These are phyloP conservation scores for Avena atlantica DNA, from an alignment of 176 grass and related monocot genomes.

Conservation along the genomic window DNA sequence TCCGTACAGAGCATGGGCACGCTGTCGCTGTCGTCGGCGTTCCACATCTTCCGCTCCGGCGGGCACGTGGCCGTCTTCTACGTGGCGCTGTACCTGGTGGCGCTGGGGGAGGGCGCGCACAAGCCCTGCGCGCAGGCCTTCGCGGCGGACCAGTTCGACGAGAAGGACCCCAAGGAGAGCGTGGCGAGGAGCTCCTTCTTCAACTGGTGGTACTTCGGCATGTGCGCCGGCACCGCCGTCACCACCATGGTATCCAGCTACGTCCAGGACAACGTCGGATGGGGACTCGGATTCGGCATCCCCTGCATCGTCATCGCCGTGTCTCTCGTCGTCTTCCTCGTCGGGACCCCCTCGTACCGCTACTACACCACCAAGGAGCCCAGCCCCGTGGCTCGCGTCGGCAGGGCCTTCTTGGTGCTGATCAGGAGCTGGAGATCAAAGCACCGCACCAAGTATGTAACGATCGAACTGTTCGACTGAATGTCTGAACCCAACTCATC, in stretches of 20 bases:
- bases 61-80: constrained; percentile 66
- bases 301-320: constrained; percentile 55
- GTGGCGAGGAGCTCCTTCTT: constrained; percentile 73
- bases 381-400: constrained; percentile 54
- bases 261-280: constrained; percentile 72
- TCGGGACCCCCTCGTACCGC: constrained; percentile 53
- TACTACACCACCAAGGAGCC: constrained; percentile 42
- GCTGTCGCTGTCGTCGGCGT: constrained; percentile 52
- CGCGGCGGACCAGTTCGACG: constrained; percentile 73
- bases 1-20: constrained; percentile 55
- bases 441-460: constrained; percentile 17
- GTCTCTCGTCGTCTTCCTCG: constrained; percentile 56
- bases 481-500: not conserved
- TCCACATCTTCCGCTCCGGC: constrained; percentile 22
- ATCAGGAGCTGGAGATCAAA: constrained; percentile 23
- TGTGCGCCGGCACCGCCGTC: constrained; percentile 54
- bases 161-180: constrained; percentile 48
- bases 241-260: constrained; percentile 59
- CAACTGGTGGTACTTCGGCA: constrained; percentile 87
- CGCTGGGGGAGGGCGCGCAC: constrained; percentile 64
- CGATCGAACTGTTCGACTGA: too few relatives aligned
- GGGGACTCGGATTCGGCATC: constrained; percentile 78
- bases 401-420: constrained; percentile 35
- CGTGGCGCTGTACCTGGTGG: constrained; percentile 69
- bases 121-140: constrained; percentile 73